Conservation (phyloP, 192 early-diverging fungal genomes). For the Blastocladiella britannica region DNA sequence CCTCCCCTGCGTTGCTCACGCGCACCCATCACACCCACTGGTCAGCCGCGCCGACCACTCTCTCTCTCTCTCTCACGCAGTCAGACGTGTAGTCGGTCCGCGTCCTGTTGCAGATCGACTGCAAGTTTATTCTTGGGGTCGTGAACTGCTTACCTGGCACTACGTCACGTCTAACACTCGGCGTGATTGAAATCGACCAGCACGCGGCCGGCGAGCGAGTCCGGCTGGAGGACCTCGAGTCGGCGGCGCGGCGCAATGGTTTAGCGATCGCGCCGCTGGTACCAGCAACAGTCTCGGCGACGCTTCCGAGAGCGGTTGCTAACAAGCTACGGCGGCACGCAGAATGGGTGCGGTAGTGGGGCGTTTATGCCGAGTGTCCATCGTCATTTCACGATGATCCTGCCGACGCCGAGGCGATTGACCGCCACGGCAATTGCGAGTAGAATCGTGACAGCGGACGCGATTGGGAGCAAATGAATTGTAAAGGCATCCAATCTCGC, state of each 20-base stretch:
- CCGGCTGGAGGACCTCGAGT: constrained; percentile 32
- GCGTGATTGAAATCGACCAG: constrained; percentile 40
- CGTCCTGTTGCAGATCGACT: constrained; percentile 43
- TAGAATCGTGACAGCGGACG: no score
- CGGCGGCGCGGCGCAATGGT: neutral
- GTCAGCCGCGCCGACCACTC: no score
- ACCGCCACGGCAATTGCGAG: neutral
- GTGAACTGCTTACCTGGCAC: neutral
- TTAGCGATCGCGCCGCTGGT: neutral
- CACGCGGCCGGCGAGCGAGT: constrained; percentile 64
- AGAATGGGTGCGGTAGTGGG: no score
- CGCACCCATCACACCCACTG: no score
- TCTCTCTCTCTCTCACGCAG: no score
- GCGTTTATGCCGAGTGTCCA: neutral
- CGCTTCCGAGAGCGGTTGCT: neutral
- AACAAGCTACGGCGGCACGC: neutral
- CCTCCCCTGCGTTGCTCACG: no score
- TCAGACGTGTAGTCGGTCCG: no score
- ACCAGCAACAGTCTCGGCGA: neutral
- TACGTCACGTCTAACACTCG: neutral
- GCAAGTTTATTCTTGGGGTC: constrained; percentile 37
- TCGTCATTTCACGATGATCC: no score
- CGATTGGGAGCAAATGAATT: neutral
- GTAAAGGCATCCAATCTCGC: neutral
- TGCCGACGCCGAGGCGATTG: neutral